These are phyloP conservation scores for Cavenderia fasciculata DNA, from an alignment of 78 protist genomes.

Conservation along the genomic window DNA sequence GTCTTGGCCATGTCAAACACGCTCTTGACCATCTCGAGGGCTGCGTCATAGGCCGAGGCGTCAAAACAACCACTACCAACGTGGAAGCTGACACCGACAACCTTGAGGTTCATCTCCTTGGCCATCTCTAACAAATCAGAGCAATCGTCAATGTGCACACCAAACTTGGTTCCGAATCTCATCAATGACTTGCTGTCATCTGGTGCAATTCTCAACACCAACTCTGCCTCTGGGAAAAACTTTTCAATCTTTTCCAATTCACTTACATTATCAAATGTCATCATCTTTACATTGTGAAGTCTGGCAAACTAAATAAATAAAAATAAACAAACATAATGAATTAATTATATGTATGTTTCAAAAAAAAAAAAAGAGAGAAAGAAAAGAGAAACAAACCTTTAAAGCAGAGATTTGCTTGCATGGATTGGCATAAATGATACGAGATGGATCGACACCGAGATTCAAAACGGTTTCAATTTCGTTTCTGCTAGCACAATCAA, in stretches of 20 bases:
- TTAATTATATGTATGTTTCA: not conserved
- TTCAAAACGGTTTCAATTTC: conserved; percentile 84
- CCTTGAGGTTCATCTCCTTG: conserved; percentile 73
- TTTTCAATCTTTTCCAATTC: conserved; percentile 93
- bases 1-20: conserved; percentile 94
- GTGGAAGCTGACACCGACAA: conserved; percentile 95
- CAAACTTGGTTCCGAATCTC: conserved; percentile 90
- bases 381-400: not conserved
- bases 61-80: conserved; percentile 94
- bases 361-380: not conserved
- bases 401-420: conserved; percentile 87
- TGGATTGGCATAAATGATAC: conserved; percentile 95
- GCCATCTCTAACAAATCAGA: conserved; percentile 81
- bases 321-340: not conserved
- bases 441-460: conserved; percentile 81
- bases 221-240: conserved; percentile 89
- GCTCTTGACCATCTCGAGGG: conserved; percentile 76
- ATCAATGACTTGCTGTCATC: conserved; percentile 90
- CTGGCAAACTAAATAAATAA: conserved; percentile 79
- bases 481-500: conserved; percentile 91
- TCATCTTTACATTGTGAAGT: conserved; percentile 65
- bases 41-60: conserved; percentile 84
- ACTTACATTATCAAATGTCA: conserved; percentile 94
- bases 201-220: conserved; percentile 92
- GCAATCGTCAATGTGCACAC: conserved; percentile 80